Base-by-base conservation (phyloP, 75 land plant species). In the Chamaecyparis obtusa region DNA sequence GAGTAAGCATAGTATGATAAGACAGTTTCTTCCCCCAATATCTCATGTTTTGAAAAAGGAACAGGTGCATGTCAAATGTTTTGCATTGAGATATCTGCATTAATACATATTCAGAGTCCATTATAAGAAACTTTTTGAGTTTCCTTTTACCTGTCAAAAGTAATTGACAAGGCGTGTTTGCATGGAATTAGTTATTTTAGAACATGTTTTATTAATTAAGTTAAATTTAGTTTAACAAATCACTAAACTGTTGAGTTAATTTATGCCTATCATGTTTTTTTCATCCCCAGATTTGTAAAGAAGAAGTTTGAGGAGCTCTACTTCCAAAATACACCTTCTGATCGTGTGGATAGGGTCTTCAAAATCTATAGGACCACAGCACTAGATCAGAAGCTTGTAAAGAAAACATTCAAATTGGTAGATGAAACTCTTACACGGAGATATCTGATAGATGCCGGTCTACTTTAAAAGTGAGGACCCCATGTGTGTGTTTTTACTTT, bases 301-400 rank as follows among this genome's bases (percentile, higher is more conserved):
- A 94, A 95, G 90, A 97, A 97, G 89, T 97, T 97, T 83, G 94
- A 96, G 89, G 96, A 97, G 84, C 84, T 97, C 30, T 97, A 96
- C 90, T 91, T 91, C 86, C 92, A 93, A 67, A 94, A 93, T 86
- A 96, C 94, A 5, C 87, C 90, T 21, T 92, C 92, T 10, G 91
- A 92, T 80, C 87, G 90, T 46, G 93, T 93, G 9, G 94, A 96
- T 72, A 92, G 99, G 36, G 91, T 95, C 14, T 97, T 96, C 83
- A 92, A 96, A 87, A 89, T 97, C 69, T 97, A 96, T 88, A 92
- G 96, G 83, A 97, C 99, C 36, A 97, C 99, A 69, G 99, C 99
- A 30, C 90, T 97, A 85, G 99, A 97, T 86, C 93, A 90, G 85
- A 92, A 93, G 79, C 94, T 97, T 77, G 90, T 97, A 64, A 97